Evolutionary conservation across 192 early-diverging fungal genomes (phyloP).

Genomic region (Diversispora epigaea): DNA sequence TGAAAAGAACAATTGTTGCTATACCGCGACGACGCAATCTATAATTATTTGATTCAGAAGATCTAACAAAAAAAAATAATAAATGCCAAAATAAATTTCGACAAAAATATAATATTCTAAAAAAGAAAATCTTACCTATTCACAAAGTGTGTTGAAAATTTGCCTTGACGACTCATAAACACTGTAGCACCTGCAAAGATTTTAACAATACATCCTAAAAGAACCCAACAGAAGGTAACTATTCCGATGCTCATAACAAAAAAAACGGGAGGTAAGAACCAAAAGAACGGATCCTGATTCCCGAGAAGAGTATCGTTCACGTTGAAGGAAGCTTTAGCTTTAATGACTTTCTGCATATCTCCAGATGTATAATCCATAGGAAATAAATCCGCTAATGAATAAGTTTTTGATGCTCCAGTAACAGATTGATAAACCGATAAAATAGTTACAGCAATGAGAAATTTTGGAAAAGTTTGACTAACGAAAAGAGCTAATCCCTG

Average conservation of each 20-base stretch:
- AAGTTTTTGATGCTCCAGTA: conserved; percentile 30
- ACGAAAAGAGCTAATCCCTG: conserved; percentile 41
- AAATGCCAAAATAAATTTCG: not conserved
- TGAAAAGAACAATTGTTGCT: conserved; percentile 45
- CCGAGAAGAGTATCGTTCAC: conserved; percentile 48
- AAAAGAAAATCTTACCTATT: conserved; percentile 27
- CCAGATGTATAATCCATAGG: conserved; percentile 7
- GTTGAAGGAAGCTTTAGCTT: conserved; percentile 33
- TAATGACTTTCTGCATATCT: conserved; percentile 21
- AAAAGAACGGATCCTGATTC: conserved; percentile 53
- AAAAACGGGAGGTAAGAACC: conserved; percentile 51
- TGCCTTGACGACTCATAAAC: conserved; percentile 33
- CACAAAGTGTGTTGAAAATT: conserved; percentile 28
- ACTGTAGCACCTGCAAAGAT: conserved; percentile 16
- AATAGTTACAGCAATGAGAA: conserved; percentile 38
- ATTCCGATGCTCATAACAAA: conserved; percentile 49
- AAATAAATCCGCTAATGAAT: conserved; percentile 14
- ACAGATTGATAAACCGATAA: conserved; percentile 43
- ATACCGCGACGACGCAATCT: conserved; percentile 48
- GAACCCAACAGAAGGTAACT: conserved; percentile 39
- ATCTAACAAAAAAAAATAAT: conserved; percentile 4
- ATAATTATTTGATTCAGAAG: conserved; percentile 36
- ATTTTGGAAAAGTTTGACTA: conserved; percentile 36
- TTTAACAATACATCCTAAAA: conserved; percentile 36
- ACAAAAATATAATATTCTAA: not conserved